Base-by-base conservation (phyloP, 805 yeast genomes). In the Ogataea paradorogensis region DNA sequence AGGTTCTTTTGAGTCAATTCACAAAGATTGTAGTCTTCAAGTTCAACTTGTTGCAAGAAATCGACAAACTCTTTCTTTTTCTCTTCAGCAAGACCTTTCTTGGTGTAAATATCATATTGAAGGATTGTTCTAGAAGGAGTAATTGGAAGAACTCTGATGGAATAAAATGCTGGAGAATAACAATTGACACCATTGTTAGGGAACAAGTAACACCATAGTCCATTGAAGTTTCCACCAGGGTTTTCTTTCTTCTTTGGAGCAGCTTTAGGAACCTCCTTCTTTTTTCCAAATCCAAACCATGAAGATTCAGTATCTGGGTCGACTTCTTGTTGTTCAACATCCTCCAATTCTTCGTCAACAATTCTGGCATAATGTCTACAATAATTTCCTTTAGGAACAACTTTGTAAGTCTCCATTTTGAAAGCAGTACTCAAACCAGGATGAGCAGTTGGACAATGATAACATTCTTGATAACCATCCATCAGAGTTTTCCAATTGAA, bases 381-480 rank as follows among this genome's bases (percentile, higher is more conserved):
- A 53, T 76, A 76, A 53, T 76, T 70, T 26, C 66, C 66, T 59
- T 72, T 76, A 43, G 82, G 82, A 25, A 72, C 79, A 40, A 78
- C 84, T 47, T 75, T 73, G 58, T 78, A 78, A n/a, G 84, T 78
- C 51, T 73, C 78, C 81, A 78, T 78, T 50, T 63, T 70, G 63
- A 78, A 78, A 9, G 82, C 80, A 23, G 71, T 55, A 35, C 69
- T 66, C 43, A 78, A 62, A 14, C 82, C 82, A 4, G 82, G 82
- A 49, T 78, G 84, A 1, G 82, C 82, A 9, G 82, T 78, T 30
- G 84, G 83, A 57, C 83, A 78, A 56, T 78, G 84, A 61, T 78
- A 78, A 51, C 83, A 78, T 59, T 78, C 83, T 62, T 78, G 82
- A 60, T 78, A 78, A 7, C 84, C 82, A 51, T 78, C 83, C 81